Evolutionary conservation across 2,329 filamentous ascomycete species (phyloP), one percentile per base, ranked within the genome.

Genomic region (Pleurostoma richardsiae): DNA sequence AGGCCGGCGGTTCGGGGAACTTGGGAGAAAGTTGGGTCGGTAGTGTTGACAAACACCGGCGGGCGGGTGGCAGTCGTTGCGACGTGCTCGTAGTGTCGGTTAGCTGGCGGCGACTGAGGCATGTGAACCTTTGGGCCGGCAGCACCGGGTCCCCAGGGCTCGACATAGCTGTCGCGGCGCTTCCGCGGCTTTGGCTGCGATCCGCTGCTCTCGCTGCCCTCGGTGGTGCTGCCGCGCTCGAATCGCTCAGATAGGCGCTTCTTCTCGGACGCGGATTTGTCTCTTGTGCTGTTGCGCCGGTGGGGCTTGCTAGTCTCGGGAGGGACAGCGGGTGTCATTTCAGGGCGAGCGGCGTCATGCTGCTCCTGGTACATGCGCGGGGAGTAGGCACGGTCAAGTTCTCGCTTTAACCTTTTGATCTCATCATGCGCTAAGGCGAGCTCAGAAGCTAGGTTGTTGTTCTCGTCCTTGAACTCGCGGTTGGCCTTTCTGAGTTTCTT

Each of bases 241-340:
- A 66, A 65, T 42, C 63, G 61, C 46, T 56, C 55, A 42, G 59
- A 57, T 39, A 65, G 57, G n/a, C 58, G 56, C 30, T 56, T 52
- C 47, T 56, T 59, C 42, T 63, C 56, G 8, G 55, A 46, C 40
- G 53, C 56, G 6, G 47, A 43, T 11, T 53, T 53, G 44, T 56
- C 56, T 7, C 54, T 53, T 47, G 53, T 56, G 59, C 56, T 61
- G 19, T 52, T 36, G 46, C 53, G 58, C 10, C 59, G 57, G 44
- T 54, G 57, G n/a, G 47, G 43, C 47, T 59, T 61, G 40, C 52
- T 39, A 2, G 53, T 50, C 30, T 60, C 56, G 51, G 10, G 52
- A 29, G 3, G 49, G 19, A 19, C 19, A 19, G 19, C 19, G 19
- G 19, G 19, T 19, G 19, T 19, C 19, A 19, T 19, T 19, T 19